A percentile compares a stretch with the other conserved stretches of the same genome.
phyloP scores from a whole-genome alignment of 257 asterid genomes.

The Nicotiana benthamiana region DNA sequence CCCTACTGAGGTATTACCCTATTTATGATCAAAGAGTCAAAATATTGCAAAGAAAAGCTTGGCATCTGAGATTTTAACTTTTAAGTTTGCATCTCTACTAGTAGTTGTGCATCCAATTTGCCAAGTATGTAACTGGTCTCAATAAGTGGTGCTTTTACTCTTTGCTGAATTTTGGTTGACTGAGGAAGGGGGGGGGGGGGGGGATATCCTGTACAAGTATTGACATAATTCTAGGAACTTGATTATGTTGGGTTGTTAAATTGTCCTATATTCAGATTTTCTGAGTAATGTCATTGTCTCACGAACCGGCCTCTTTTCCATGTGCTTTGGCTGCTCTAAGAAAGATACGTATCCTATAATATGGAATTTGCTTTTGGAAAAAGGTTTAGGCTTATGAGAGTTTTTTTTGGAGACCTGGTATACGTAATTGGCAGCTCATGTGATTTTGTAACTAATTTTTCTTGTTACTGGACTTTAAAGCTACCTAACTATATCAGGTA shows the following conservation, averaged over 20 bases:
- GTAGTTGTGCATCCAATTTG: not conserved
- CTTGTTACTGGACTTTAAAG: not conserved
- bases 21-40: not conserved
- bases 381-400: not conserved
- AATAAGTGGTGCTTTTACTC: not conserved
- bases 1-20: conserved; percentile 61
- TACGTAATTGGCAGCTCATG: not conserved
- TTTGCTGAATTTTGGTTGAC: not conserved
- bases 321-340: not conserved
- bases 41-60: not conserved
- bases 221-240: not conserved
- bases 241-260: not conserved
- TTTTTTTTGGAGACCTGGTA: not conserved
- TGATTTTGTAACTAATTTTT: not conserved
- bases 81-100: not conserved
- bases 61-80: not conserved
- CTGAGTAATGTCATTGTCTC: not conserved
- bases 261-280: no score
- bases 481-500: not conserved
- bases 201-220: not conserved
- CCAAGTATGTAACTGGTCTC: not conserved
- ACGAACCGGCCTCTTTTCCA: not conserved
- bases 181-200: not conserved
- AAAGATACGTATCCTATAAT: not conserved
- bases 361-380: not conserved